Base-by-base conservation (phyloP, 768 basidiomycete species). In the Lentinus brumalis region DNA sequence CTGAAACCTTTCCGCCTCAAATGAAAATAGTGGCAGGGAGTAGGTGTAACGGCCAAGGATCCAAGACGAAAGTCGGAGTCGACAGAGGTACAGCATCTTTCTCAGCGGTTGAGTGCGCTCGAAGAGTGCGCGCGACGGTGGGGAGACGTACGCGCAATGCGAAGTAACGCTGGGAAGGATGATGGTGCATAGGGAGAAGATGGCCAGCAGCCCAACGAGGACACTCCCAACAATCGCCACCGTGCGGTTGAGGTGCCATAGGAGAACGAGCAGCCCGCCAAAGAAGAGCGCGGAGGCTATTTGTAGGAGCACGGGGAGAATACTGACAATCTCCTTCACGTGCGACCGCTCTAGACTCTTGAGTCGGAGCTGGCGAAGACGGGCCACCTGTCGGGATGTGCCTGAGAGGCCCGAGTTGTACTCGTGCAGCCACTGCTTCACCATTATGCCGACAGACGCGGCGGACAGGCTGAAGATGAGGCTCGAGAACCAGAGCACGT, bases 301-400 rank as follows among this genome's bases (percentile, higher is more conserved):
- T 31, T 66, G 61, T 29, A 66, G 61, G 7, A 62, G 45, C 11
- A 54, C 53, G 1, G 64, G 61, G 16, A 66, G 59, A 14, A 52
- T 4, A 7, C 50, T 32, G 9, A 62, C 47, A 41, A 62, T 47
- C 14, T 30, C 41, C 11, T 53, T 42, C 8, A 58, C 55, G 57
- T 61, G 31, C 69, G 68, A 70, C 31, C 53, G 46, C 7, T 56
- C 50, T 35, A 67, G 57, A 18, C 54, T 64, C 16, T 63, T 54
- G 50, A 56, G 57, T 8, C 67, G 61, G 14, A 68, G 59, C 8
- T 69, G 66, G 8, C 66, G 66, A 9, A 49, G 39, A 31, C 60
- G 58, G 7, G 53, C 59, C 41, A 60, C 55, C 21, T 61, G 59
- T 15, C 62, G 60, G 3, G 69, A 42, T 14, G 61, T 60, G 1